Evolutionary conservation across 495 filamentous ascomycete genomes (phyloP), one percentile per base, ranked within the genome.

Genomic region (Tuber melanosporum): DNA sequence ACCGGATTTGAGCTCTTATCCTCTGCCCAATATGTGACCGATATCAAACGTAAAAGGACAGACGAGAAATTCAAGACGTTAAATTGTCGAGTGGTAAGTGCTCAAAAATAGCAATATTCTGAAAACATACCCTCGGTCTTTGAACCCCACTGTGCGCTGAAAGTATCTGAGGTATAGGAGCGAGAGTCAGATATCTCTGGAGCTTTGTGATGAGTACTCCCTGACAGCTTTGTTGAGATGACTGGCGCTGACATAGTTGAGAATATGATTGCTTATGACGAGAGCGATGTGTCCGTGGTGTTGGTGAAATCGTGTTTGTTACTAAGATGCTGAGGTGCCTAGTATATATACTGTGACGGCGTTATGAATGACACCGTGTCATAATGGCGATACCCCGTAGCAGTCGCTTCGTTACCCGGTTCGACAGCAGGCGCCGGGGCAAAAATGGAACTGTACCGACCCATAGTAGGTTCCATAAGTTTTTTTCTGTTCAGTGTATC

Each of bases 241-340:
- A 82, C 80, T 75, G 73, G 76, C 79, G 80, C 80, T 82, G 80
- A 82, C 80, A 82, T 82, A 81, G 76, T 78, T 49, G 75, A 77
- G 45, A 74, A 77, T 79, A 78, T 82, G 80, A 77, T 71, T 78
- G 76, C 70, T 66, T 75, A 82, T 82, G 80, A 81, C 79, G 80
- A 81, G 78, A 74, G 73, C 81, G 72, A 76, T 79, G 78, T 41
- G 2, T 41, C 39, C 4, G 39, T 41, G 32, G 32, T 41, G 39
- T 41, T 5, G 39, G 4, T 0, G 4, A 3, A 41, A 41, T 41
- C 1, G 3, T 72, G 76, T 74, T 74, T 71, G 39, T 78, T 79
- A 78, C 78, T 78, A 78, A 76, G 76, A 78, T 79, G 71, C 74
- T 78, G 78, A 78, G 72, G 79, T 82, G 79, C 71, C 73, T 70